These are phyloP conservation scores for Xylariaceae sp. DNA, from an alignment of 2,329 filamentous ascomycete species.

Conservation along the genomic window DNA sequence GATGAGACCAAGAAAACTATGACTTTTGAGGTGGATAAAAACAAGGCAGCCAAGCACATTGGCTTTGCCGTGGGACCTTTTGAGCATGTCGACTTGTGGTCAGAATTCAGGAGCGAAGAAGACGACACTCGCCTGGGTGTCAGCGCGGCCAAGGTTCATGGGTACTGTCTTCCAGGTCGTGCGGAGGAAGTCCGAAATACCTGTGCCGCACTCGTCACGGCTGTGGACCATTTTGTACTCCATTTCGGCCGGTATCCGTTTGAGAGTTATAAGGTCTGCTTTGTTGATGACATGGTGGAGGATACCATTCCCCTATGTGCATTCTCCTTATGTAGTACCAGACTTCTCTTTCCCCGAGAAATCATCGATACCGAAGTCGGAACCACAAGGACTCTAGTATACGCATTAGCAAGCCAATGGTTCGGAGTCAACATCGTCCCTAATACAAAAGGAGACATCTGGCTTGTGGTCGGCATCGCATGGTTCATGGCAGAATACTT, in stretches of 20 bases:
- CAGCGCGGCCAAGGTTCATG: slow-evolving; percentile 86
- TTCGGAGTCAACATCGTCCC: slow-evolving; percentile 91
- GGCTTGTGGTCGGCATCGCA: slow-evolving; percentile 87
- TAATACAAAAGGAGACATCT: slow-evolving; percentile 77
- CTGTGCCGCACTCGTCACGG: slow-evolving; percentile 79
- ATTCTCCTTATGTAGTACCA: slow-evolving; percentile 83
- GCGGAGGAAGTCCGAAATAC: slow-evolving; percentile 84
- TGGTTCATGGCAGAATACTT: slow-evolving; percentile 96
- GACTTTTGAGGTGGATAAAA: slow-evolving; percentile 75
- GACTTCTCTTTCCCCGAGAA: slow-evolving; percentile 80
- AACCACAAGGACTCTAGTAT: slow-evolving; percentile 77
- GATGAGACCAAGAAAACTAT: slow-evolving; percentile 86
- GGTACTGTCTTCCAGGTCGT: slow-evolving; percentile 85
- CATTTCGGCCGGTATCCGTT: slow-evolving; percentile 91
- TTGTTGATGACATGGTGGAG: slow-evolving; percentile 83
- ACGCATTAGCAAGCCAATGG: slow-evolving; percentile 89
- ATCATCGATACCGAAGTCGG: slow-evolving; percentile 85
- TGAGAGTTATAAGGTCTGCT: slow-evolving; percentile 88
- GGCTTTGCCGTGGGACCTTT: slow-evolving; percentile 95
- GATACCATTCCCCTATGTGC: slow-evolving; percentile 80
- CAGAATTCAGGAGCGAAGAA: slow-evolving; percentile 85
- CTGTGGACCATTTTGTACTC: slow-evolving; percentile 88
- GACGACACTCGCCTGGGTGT: slow-evolving; percentile 89
- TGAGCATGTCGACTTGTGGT: slow-evolving; percentile 83
- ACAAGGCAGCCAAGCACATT: slow-evolving; percentile 83